These are phyloP conservation scores for Candida parachauliodes DNA, from an alignment of 805 yeast genomes.

Conservation along the genomic window DNA sequence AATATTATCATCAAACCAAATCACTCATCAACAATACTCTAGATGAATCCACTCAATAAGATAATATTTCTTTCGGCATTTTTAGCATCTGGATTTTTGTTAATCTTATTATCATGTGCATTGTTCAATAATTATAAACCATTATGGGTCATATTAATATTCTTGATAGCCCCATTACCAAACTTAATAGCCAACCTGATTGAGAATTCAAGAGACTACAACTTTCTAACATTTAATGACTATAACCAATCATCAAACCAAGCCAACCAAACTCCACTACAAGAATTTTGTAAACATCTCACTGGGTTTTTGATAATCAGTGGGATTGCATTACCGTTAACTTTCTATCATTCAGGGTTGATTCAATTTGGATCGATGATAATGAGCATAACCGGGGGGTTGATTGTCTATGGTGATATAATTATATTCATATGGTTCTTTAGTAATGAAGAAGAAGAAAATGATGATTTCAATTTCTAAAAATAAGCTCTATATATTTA, in stretches of 20 bases:
- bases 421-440: slow-evolving; percentile 45
- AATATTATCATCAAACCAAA: too few relatives aligned
- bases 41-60: slow-evolving; percentile 45
- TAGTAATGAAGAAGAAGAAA: slow-evolving; percentile 42
- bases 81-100: slow-evolving; percentile 42
- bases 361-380: slow-evolving; percentile 37
- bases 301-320: slow-evolving; percentile 41
- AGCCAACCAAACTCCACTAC: slow-evolving; percentile 33
- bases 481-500: slow-evolving; percentile 11
- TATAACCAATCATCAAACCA: slow-evolving; percentile 36
- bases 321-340: slow-evolving; percentile 43
- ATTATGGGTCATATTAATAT: slow-evolving; percentile 40
- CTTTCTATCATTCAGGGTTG: slow-evolving; percentile 34
- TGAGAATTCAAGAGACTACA: slow-evolving; percentile 34
- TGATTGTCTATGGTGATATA: slow-evolving; percentile 42
- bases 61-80: slow-evolving; percentile 45
- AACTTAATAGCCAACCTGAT: slow-evolving; percentile 36
- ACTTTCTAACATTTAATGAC: slow-evolving; percentile 41
- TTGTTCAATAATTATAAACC: slow-evolving; percentile 40
- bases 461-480: slow-evolving; percentile 43
- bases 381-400: slow-evolving; percentile 44
- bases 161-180: slow-evolving; percentile 44
- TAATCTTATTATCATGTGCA: slow-evolving; percentile 44
- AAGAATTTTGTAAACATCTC: slow-evolving; percentile 34
- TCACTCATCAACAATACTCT: not conserved